phyloP scores from a whole-genome alignment of 352 stramenopile species.

The Phytophthora sansomeana region DNA sequence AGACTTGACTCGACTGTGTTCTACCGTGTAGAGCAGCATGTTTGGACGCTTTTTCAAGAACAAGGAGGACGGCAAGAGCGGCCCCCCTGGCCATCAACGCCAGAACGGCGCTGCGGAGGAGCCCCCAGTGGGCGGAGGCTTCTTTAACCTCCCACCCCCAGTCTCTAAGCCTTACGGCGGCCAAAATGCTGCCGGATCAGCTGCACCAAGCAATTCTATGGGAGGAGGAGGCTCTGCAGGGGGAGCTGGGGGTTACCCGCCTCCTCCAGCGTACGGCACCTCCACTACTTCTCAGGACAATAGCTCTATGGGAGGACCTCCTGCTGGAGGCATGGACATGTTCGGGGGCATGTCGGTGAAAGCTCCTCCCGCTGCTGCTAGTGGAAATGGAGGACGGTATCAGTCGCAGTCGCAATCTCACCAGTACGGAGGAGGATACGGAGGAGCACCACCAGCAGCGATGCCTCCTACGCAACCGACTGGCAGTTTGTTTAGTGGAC shows the following conservation, averaged over 20 bases:
- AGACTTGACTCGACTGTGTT: constrained; percentile 11
- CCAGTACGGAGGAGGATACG: constrained; percentile 49
- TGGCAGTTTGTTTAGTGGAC: constrained; percentile 57
- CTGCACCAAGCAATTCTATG: constrained; percentile 22
- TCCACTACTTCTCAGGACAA: constrained; percentile 27
- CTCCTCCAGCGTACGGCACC: constrained; percentile 27
- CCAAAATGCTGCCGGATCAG: constrained; percentile 22
- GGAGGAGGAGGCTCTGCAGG: constrained; percentile 11
- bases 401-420: constrained; percentile 25
- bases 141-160: constrained; percentile 88
- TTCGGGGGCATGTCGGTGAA: constrained; percentile 83
- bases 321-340: constrained; percentile 54
- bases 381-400: constrained; percentile 24
- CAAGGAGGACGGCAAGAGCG: constrained; percentile 77
- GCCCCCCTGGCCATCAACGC: constrained; percentile 62
- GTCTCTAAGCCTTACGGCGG: constrained; percentile 54
- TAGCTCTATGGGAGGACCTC: constrained; percentile 11
- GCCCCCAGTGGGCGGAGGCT: constrained; percentile 65
- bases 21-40: constrained; percentile 47
- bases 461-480: constrained; percentile 6
- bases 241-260: constrained; percentile 29
- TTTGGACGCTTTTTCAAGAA: constrained; percentile 87
- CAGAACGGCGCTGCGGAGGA: constrained; percentile 38
- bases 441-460: constrained; percentile 5
- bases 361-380: constrained; percentile 25